Evolutionary conservation across 257 asterid species (phyloP), one percentile per base, ranked within the genome.

Genomic region (Primulina huaijiensis): DNA sequence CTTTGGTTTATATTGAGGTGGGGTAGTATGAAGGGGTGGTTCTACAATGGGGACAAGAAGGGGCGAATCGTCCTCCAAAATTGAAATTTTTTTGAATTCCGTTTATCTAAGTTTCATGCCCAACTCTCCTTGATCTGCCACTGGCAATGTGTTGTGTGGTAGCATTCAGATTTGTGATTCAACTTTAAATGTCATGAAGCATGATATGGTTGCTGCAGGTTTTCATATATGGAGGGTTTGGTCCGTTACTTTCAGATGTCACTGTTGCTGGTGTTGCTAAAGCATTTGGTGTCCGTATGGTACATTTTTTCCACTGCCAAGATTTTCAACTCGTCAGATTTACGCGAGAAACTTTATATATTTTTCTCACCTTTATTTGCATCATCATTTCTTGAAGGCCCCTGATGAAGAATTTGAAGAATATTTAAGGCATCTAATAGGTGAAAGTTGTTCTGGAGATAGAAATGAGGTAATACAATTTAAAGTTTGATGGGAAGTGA

Each of bases 331-430:
- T 14, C 8, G 14, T 50, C 21, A 17, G 37, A 12, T 68, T 62
- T 52, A 56, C 19, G 12, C 25, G 56, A 27, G 60, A 35, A 57
- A 11, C 23, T 20, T 65, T 2, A 17, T 11, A 2, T 37, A 55
- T 50, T 31, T 19, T 20, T 21, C 10, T 53, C 52, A 2, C 65
- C 35, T 71, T 70, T 68, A 66, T 29, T 69, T 46, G 33, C 68
- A 76, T 31, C 8, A 43, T 34, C 43, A 65, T 76, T 58, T 62
- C 59, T 35, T 71, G 66, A 76, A 94, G 99, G 97, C 97, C 72
- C 97, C 97, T 0, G 99, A 91, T 76, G 97, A 94, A 89, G 97
- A 89, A 73, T 94, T 91, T 78, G 97, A 94, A 82, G 97, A 91
- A 82, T 86, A 85, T 77, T 76, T 93, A 67, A 86, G 97, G 80